phyloP scores from a whole-genome alignment of 2,329 filamentous ascomycete genomes.

The Aspergillus fructus region DNA sequence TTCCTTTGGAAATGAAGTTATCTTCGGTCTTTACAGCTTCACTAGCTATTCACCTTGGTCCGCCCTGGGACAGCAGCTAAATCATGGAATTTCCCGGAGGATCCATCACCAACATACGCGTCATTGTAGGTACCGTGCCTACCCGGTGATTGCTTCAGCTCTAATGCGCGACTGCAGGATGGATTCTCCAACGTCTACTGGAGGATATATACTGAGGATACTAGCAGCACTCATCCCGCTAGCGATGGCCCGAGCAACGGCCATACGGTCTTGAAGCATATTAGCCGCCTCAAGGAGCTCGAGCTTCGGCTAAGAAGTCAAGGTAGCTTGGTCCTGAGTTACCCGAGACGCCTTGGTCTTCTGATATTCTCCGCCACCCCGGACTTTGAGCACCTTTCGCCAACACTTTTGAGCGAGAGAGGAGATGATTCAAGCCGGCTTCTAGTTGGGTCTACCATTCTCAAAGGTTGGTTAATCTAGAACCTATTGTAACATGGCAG shows the following conservation, averaged over 20 bases:
- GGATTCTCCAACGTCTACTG: conserved; percentile 45
- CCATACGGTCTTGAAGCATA: conserved; percentile 37
- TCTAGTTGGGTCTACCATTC: conserved; percentile 28
- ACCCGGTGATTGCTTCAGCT: background rate
- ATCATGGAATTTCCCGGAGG: conserved; percentile 46
- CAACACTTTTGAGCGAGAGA: conserved; percentile 26
- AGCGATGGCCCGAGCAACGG: conserved; percentile 36
- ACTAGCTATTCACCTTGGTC: conserved; percentile 27
- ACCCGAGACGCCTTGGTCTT: conserved; percentile 38
- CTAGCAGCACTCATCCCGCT: conserved; percentile 27
- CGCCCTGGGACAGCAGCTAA: conserved; percentile 25
- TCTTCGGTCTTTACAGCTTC: conserved; percentile 22
- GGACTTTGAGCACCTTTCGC: conserved; percentile 35
- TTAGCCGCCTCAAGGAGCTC: conserved; percentile 40
- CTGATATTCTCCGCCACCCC: conserved; percentile 43
- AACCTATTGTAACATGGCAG: conserved; percentile 18
- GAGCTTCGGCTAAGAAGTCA: conserved; percentile 37
- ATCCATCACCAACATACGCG: conserved; percentile 42
- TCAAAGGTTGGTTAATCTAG: conserved; percentile 30
- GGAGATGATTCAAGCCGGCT: conserved; percentile 30
- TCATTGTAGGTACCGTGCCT: conserved; percentile 37
- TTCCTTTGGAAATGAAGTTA: conserved; percentile 36
- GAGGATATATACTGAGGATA: conserved; percentile 43
- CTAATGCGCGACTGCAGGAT: conserved; percentile 35
- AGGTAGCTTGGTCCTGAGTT: conserved; percentile 39